phyloP scores from a whole-genome alignment of 1,284 basidiomycete genomes.

The Fomitopsis schrenkii region DNA sequence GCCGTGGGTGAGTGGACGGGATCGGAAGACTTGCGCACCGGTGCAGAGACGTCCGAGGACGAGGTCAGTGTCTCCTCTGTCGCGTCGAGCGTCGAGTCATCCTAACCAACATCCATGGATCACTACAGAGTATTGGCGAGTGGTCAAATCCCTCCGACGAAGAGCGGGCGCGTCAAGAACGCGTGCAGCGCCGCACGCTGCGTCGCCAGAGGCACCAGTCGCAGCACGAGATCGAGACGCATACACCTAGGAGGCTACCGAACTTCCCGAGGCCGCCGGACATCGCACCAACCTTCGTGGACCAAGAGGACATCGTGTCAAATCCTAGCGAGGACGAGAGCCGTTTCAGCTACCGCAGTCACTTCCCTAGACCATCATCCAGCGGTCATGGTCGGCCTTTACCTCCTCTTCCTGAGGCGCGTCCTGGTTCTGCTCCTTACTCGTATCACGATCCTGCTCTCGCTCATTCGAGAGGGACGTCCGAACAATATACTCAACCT shows the following conservation, averaged over 20 bases:
- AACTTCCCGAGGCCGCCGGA: constrained; percentile 74
- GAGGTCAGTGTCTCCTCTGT: constrained; percentile 40
- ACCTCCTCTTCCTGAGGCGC: constrained; percentile 62
- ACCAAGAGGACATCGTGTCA: constrained; percentile 69
- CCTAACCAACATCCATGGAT: neutral
- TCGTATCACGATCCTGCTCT: constrained; percentile 57
- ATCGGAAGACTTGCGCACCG: constrained; percentile 59
- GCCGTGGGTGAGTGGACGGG: constrained; percentile 75
- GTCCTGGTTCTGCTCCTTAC: constrained; percentile 56
- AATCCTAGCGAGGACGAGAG: constrained; percentile 77
- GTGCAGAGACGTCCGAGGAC: constrained; percentile 51
- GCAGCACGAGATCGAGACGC: constrained; percentile 38
- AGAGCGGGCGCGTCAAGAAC: constrained; percentile 66
- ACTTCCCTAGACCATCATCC: constrained; percentile 19
- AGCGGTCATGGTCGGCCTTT: constrained; percentile 39
- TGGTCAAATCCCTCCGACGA: constrained; percentile 88
- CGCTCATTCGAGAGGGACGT: constrained; percentile 58
- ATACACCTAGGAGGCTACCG: constrained; percentile 57
- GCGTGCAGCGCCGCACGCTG: constrained; percentile 55
- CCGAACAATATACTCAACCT: constrained; percentile 28
- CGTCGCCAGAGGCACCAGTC: constrained; percentile 38
- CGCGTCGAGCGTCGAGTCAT: no score
- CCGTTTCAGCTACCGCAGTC: constrained; percentile 29
- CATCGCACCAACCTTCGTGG: constrained; percentile 13
- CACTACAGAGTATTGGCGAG: constrained; percentile 69